Evolutionary conservation across 1,284 basidiomycete species (phyloP).

Genomic region (Pseudozyma thailandica): DNA sequence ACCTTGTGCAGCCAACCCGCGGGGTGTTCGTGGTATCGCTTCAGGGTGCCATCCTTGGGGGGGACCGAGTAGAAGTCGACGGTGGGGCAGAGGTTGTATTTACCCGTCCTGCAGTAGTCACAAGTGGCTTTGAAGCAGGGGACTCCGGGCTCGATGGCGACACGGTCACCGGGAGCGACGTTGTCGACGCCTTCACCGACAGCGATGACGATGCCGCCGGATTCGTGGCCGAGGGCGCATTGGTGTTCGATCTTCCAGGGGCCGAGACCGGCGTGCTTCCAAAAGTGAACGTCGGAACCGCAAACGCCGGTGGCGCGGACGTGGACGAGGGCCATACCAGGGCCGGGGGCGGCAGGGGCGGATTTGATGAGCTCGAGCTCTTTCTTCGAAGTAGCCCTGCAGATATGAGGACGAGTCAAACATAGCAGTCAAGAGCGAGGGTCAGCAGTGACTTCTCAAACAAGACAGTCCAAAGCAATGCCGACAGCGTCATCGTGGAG

Average conservation of each 20-base stretch:
- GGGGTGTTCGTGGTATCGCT: slow-evolving; percentile 71
- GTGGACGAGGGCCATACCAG: slow-evolving; percentile 64
- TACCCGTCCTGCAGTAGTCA: slow-evolving; percentile 71
- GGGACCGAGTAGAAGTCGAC: slow-evolving; percentile 67
- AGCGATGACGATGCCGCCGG: slow-evolving; percentile 61
- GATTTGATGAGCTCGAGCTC: slow-evolving; percentile 60
- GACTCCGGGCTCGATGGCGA: slow-evolving; percentile 68
- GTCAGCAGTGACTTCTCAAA: no score
- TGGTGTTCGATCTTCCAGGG: slow-evolving; percentile 61
- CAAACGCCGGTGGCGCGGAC: slow-evolving; percentile 61
- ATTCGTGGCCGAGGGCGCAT: slow-evolving; percentile 64
- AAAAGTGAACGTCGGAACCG: slow-evolving; percentile 71
- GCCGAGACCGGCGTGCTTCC: slow-evolving; percentile 70
- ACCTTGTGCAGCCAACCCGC: slow-evolving; percentile 73
- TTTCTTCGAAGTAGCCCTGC: slow-evolving; percentile 53
- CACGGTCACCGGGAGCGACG: slow-evolving; percentile 58
- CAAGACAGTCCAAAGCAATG: background rate
- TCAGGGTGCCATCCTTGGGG: slow-evolving; percentile 64
- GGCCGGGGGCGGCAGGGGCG: slow-evolving; percentile 45
- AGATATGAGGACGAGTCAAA: background rate
- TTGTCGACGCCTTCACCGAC: slow-evolving; percentile 62
- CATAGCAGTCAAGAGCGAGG: no score
- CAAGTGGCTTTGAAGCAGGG: slow-evolving; percentile 71
- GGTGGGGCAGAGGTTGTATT: slow-evolving; percentile 71
- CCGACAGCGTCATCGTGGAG: background rate